Percentiles rank a stretch among this genome's conserved stretches.
phyloP scores from a whole-genome alignment of 225 moss, liverwort and hornwort species.

The Pleurozium schreberi region DNA sequence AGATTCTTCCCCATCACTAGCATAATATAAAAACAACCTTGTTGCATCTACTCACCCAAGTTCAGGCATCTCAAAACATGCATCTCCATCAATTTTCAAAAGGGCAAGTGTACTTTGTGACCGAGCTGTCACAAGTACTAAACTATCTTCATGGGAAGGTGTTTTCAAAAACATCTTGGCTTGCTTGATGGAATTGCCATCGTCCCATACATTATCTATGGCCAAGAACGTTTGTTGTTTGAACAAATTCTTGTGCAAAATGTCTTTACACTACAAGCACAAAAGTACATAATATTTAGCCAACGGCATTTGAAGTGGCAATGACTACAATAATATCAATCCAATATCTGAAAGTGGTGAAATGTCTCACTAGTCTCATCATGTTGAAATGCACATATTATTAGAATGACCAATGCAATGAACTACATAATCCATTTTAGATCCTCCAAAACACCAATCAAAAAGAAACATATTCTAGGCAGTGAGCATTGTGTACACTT shows the following conservation, averaged over 20 bases:
- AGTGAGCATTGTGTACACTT: no score
- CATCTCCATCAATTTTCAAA: neutral
- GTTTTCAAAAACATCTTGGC: neutral
- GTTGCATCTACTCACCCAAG: neutral
- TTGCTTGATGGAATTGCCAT: neutral
- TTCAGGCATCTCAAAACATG: neutral
- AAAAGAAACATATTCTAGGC: neutral
- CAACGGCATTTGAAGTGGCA: neutral
- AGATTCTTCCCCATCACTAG: neutral
- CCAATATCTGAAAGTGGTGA: neutral
- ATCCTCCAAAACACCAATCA: neutral
- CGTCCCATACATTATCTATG: neutral
- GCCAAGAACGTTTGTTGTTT: neutral
- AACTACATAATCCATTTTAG: neutral
- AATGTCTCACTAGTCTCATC: accelerated
- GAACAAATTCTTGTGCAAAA: neutral
- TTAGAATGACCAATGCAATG: neutral
- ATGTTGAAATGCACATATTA: neutral
- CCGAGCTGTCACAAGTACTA: neutral
- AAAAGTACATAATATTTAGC: neutral
- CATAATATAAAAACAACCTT: neutral
- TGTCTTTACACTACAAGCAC: neutral
- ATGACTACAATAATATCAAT: neutral
- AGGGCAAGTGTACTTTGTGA: neutral
- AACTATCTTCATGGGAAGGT: neutral